Conservation (phyloP, 2,329 filamentous ascomycete genomes). For the Fusarium cicatricum region DNA sequence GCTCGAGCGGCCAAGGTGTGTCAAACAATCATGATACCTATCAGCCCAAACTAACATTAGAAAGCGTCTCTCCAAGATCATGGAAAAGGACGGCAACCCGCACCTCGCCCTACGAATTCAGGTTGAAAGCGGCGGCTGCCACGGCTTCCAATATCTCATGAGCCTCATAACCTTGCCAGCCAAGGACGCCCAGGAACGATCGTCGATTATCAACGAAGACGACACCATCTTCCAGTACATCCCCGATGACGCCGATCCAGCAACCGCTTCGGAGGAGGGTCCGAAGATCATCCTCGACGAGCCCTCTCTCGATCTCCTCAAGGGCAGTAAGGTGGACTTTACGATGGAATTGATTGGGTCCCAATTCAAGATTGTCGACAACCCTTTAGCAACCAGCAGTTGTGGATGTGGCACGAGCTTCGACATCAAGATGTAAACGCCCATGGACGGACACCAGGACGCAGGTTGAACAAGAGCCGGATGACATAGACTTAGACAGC, state of each 20-base stretch:
- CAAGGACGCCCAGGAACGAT: constrained; percentile 45
- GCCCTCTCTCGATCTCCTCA: constrained; percentile 85
- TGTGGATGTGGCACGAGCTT: constrained; percentile 99
- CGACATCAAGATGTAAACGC: constrained; percentile 76
- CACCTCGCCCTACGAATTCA: constrained; percentile 87
- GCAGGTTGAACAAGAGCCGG: background rate
- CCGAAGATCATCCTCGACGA: constrained; percentile 91
- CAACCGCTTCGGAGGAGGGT: constrained; percentile 42
- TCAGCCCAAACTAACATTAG: constrained; percentile 10
- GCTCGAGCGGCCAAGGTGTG: constrained; percentile 80
- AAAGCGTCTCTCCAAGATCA: constrained; percentile 79
- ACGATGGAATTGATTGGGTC: constrained; percentile 89
- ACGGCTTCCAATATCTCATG: constrained; percentile 98
- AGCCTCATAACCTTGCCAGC: constrained; percentile 73
- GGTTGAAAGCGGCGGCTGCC: constrained; percentile 93
- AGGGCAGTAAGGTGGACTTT: constrained; percentile 95
- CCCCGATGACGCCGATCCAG: constrained; percentile 53
- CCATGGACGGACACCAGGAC: background rate
- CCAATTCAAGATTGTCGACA: constrained; percentile 96
- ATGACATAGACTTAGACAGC: constrained; percentile 21
- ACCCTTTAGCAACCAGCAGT: constrained; percentile 89
- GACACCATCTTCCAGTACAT: constrained; percentile 87
- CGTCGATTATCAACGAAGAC: constrained; percentile 67
- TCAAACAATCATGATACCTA: background rate
- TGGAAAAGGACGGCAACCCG: constrained; percentile 75